These are phyloP conservation scores for Mortierella sp. DNA, from an alignment of 371 early-diverging fungal species.

Conservation along the genomic window DNA sequence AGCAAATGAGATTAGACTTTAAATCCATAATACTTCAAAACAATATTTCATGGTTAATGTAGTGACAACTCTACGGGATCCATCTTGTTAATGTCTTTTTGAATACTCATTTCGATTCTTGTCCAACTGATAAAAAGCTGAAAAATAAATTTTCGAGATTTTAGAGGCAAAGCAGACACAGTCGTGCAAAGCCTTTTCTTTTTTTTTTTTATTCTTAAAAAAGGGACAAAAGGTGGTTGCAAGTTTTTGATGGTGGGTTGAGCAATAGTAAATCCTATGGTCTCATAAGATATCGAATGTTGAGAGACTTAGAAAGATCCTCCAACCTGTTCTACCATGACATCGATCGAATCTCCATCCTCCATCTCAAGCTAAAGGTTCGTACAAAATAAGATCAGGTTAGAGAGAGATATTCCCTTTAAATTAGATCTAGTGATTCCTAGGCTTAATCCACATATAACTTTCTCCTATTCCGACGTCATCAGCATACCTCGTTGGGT, in stretches of 20 bases:
- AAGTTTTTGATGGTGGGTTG: not conserved
- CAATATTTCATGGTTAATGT: not conserved
- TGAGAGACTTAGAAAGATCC: constrained; percentile 61
- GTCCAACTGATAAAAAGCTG: not conserved
- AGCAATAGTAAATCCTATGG: not conserved
- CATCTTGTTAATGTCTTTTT: constrained; percentile 23
- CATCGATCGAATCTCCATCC: constrained; percentile 94
- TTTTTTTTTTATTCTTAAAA: not conserved
- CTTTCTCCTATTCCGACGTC: not conserved
- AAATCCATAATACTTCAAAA: not conserved
- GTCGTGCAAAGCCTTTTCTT: not conserved
- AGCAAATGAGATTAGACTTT: constrained; percentile 1
- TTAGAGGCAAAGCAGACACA: not conserved
- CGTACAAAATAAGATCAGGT: constrained; percentile 3
- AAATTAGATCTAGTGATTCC: not conserved
- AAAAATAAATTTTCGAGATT: not conserved
- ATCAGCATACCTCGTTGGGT: constrained; percentile 78
- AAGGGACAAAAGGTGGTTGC: not conserved
- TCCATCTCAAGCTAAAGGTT: constrained; percentile 90
- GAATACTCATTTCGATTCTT: constrained; percentile 5
- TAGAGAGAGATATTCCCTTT: not conserved
- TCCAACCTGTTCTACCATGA: constrained; percentile 93
- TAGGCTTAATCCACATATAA: not conserved
- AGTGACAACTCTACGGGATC: constrained; percentile 31
- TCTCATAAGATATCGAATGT: not conserved